Evolutionary conservation across 1,284 basidiomycete genomes (phyloP).

Genomic region (Ustilago tritici): DNA sequence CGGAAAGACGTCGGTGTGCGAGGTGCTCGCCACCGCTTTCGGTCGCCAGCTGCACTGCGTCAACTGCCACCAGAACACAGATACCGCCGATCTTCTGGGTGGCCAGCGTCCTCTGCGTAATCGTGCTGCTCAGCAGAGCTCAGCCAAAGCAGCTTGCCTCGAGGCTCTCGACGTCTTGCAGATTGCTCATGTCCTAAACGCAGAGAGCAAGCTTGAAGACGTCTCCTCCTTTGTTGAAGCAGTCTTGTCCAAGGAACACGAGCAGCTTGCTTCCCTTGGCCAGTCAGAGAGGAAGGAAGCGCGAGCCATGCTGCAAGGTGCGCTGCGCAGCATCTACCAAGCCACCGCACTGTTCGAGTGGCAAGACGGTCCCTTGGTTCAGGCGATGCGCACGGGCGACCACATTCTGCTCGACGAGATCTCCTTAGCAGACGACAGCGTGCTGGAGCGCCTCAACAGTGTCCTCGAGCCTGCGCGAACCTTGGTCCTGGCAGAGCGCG

Average conservation of each 20-base stretch:
- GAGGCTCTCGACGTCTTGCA: constrained; percentile 47
- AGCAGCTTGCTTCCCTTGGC: constrained; percentile 14
- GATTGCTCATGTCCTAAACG: constrained; percentile 25
- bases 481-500: constrained; percentile 92
- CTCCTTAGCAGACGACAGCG: constrained; percentile 96
- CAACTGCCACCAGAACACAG: constrained; percentile 99
- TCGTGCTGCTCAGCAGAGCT: constrained; percentile 72
- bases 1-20: constrained; percentile 97
- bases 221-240: constrained; percentile 35
- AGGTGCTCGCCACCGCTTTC: constrained; percentile 82
- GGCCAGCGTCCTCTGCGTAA: constrained; percentile 93
- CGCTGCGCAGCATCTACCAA: constrained; percentile 72
- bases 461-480: constrained; percentile 91
- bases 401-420: constrained; percentile 96
- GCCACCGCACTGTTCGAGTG: constrained; percentile 89
- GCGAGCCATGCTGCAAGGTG: constrained; percentile 61
- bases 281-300: constrained; percentile 15
- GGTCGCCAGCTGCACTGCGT: constrained; percentile 79
- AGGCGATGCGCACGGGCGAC: constrained; percentile 88
- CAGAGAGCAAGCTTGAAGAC: constrained; percentile 38
- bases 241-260: constrained; percentile 23
- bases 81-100: constrained; percentile 96
- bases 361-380: constrained; percentile 92
- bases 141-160: constrained; percentile 65
- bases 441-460: constrained; percentile 95